phyloP scores from a whole-genome alignment of 768 basidiomycete genomes.

The Lactarius evosmus region DNA sequence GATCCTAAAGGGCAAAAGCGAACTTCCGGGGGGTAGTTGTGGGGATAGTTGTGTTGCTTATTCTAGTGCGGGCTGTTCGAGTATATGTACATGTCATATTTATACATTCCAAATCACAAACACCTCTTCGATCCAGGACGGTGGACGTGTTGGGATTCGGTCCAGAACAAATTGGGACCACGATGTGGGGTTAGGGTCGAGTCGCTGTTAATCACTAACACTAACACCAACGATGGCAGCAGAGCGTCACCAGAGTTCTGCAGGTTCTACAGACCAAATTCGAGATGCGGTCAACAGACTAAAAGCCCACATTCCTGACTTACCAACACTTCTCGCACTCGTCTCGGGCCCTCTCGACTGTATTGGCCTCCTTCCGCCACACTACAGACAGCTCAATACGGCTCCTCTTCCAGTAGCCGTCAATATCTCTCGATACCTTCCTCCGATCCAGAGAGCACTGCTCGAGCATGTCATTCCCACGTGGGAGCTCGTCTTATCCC shows the following conservation, averaged over 20 bases:
- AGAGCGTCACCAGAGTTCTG: constrained; percentile 2
- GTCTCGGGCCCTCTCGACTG: constrained; percentile 56
- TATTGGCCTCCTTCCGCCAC: constrained; percentile 58
- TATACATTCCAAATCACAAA: no score
- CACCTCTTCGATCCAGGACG: no score
- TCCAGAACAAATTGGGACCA: no score
- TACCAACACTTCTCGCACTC: constrained; percentile 51
- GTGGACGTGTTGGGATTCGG: no score
- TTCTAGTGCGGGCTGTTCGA: no score
- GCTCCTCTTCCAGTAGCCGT: constrained; percentile 38
- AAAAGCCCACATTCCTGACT: constrained; percentile 41
- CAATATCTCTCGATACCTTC: constrained; percentile 40
- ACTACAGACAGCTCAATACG: constrained; percentile 45
- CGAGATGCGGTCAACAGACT: constrained; percentile 32
- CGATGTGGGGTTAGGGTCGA: no score
- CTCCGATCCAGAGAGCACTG: constrained; percentile 61
- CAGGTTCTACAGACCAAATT: constrained; percentile 32
- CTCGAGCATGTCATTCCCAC: constrained; percentile 63
- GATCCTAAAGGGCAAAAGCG: no score
- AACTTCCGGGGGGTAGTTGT: no score
- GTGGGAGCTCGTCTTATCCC: constrained; percentile 59
- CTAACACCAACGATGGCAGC: constrained; percentile 13
- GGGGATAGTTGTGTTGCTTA: no score
- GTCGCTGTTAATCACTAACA: no score
- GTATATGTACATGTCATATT: no score